Conservation (phyloP, 2,329 filamentous ascomycete genomes). For the Parafenestella ontariensis region DNA sequence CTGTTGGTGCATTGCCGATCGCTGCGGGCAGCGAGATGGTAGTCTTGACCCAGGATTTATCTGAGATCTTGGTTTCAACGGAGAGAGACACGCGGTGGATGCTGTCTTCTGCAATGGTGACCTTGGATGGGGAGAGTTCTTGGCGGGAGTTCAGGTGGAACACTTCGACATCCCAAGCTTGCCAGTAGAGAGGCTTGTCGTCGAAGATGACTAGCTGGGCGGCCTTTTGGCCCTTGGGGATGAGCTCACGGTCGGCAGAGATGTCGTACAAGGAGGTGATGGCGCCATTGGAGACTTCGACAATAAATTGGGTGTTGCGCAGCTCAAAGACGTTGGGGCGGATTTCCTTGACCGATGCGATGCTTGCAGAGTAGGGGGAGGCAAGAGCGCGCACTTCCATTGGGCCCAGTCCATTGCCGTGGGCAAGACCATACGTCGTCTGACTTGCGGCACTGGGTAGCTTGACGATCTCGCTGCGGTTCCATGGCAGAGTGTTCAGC, state of each 20-base stretch:
- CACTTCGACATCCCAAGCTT: conserved; percentile 97
- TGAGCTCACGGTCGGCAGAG: conserved; percentile 74
- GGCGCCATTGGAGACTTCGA: conserved; percentile 75
- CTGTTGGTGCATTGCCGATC: conserved; percentile 68
- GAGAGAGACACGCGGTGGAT: conserved; percentile 80
- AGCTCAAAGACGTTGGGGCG: conserved; percentile 74
- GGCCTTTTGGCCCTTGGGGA: conserved; percentile 75
- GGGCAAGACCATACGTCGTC: conserved; percentile 49
- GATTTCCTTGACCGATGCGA: conserved; percentile 59
- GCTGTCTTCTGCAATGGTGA: conserved; percentile 73
- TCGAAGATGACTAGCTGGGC: conserved; percentile 96
- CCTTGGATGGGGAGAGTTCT: conserved; percentile 73
- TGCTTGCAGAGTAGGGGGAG: conserved; percentile 31
- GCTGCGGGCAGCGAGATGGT: conserved; percentile 80
- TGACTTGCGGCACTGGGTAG: conserved; percentile 55
- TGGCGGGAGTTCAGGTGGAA: conserved; percentile 89
- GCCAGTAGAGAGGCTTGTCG: conserved; percentile 96
- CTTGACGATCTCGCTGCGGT: conserved; percentile 75
- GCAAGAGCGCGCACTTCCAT: conserved; percentile 43
- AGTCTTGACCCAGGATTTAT: conserved; percentile 83
- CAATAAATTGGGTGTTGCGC: conserved; percentile 76
- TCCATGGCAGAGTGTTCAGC: conserved; percentile 89
- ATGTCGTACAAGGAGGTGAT: conserved; percentile 87
- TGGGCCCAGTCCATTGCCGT: conserved; percentile 54
- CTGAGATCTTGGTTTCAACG: conserved; percentile 86